A percentile compares a stretch with the other conserved stretches of the same genome.
Conservation (phyloP, 441 rosid species). For the Dalechampia spathulata region DNA sequence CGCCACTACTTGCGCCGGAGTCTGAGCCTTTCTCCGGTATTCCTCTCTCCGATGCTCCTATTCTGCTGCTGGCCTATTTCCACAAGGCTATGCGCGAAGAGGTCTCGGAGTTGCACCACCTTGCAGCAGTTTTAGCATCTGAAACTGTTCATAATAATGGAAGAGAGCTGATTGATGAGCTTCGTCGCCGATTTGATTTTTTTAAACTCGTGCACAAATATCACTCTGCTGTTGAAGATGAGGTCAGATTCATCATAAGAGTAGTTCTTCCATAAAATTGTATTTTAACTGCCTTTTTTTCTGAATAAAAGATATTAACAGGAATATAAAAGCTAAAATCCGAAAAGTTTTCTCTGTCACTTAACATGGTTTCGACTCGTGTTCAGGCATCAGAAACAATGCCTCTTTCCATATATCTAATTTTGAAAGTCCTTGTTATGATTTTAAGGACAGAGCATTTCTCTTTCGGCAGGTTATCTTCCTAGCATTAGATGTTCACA, state of each 20-base stretch:
- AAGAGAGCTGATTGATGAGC: conserved; percentile 29
- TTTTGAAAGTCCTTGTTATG: neutral
- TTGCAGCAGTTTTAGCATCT: conserved; percentile 37
- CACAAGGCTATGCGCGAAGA: conserved; percentile 64
- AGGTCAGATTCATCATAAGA: conserved; percentile 32
- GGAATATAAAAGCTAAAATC: too few species aligned
- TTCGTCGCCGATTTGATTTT: conserved; percentile 48
- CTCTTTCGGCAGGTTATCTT: conserved; percentile 56
- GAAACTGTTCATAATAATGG: conserved; percentile 2
- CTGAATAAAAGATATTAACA: too few species aligned
- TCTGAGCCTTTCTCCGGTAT: conserved; percentile 12
- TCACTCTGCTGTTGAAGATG: conserved; percentile 72
- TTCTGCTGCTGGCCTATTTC: conserved; percentile 49
- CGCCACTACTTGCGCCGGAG: conserved; percentile 7
- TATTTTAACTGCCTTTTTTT: too few species aligned
- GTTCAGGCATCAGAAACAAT: too few species aligned
- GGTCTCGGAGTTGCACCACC: conserved; percentile 42
- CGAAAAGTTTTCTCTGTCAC: too few species aligned
- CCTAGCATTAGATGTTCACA: conserved; percentile 41
- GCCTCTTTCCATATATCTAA: too few species aligned
- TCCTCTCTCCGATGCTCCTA: conserved; percentile 52
- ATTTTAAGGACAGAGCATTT: conserved; percentile 3
- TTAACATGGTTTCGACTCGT: too few species aligned
- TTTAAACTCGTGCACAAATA: conserved; percentile 56
- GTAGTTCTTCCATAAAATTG: too few species aligned